phyloP scores from a whole-genome alignment of 306 rosid genomes.

The Castanopsis chinensis region DNA sequence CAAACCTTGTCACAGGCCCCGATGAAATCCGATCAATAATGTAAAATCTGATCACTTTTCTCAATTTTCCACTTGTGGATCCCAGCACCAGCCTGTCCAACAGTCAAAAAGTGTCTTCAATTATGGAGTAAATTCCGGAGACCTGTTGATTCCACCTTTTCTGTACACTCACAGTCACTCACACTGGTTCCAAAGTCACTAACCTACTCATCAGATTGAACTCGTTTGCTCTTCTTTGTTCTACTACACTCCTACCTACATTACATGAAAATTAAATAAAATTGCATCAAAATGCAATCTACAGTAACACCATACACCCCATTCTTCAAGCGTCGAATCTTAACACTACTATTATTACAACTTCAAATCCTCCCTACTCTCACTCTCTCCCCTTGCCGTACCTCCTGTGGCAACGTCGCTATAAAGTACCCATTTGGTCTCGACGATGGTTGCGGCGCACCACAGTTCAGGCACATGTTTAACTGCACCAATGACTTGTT shows the following conservation, averaged over 20 bases:
- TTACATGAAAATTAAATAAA: background rate
- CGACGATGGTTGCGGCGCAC: conserved; percentile 94
- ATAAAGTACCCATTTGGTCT: conserved; percentile 77
- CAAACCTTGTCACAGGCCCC: background rate
- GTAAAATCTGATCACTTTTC: background rate
- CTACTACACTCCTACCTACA: background rate
- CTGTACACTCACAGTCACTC: background rate
- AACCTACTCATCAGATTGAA: conserved; percentile 2
- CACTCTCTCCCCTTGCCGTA: conserved; percentile 64
- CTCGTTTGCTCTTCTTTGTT: background rate
- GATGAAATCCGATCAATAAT: background rate
- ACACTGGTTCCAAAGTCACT: background rate
- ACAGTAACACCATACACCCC: conserved; percentile 13
- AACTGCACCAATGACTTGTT: conserved; percentile 72
- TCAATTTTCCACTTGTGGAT: conserved; percentile 4
- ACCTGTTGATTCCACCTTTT: background rate
- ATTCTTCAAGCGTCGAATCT: conserved; percentile 16
- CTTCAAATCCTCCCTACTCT: conserved; percentile 30
- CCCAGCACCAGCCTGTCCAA: conserved; percentile 53
- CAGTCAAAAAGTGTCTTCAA: conserved; percentile 35
- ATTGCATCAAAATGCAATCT: conserved; percentile 23
- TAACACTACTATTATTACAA: conserved; percentile 8
- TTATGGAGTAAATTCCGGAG: conserved; percentile 41
- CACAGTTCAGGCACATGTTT: conserved; percentile 73
- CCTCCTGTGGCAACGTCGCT: conserved; percentile 61